These are phyloP conservation scores for Spergularia bocconei DNA, from an alignment of 148 eudicot genomes.

Conservation along the genomic window DNA sequence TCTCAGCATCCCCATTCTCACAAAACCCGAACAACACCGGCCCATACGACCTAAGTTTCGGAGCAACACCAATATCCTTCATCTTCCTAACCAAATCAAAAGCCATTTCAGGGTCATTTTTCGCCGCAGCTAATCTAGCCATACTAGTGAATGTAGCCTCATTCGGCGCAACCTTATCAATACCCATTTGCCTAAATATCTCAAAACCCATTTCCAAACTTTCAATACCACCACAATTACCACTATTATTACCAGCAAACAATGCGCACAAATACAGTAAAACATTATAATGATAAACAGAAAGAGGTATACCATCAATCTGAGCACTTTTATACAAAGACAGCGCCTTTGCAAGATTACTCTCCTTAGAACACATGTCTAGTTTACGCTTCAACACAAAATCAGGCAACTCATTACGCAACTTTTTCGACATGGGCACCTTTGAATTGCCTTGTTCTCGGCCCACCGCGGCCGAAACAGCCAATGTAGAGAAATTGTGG, in stretches of 20 bases:
- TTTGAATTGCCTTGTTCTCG: background rate
- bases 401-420: conserved; percentile 48
- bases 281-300: conserved; percentile 56
- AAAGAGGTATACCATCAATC: conserved; percentile 33
- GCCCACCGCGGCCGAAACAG: background rate
- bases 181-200: conserved; percentile 65
- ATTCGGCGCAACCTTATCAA: conserved; percentile 59
- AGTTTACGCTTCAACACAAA: conserved; percentile 43
- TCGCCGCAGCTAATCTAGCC: conserved; percentile 77
- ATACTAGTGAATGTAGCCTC: conserved; percentile 91
- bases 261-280: conserved; percentile 71
- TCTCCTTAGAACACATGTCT: conserved; percentile 59
- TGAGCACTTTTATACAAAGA: conserved; percentile 53
- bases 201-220: conserved; percentile 70
- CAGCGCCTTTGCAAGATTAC: conserved; percentile 52
- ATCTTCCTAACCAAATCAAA: conserved; percentile 72
- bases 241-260: conserved; percentile 6
- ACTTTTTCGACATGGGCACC: conserved; percentile 31
- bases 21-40: conserved; percentile 87
- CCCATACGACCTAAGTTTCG: conserved; percentile 76
- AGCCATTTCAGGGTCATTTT: conserved; percentile 79
- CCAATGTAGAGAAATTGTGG: conserved; percentile 4
- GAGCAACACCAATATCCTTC: conserved; percentile 52
- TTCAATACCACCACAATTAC: conserved; percentile 5
- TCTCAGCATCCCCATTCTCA: conserved; percentile 53